These are phyloP conservation scores for Panaeolus papilionaceus DNA, from an alignment of 768 basidiomycete genomes.

Conservation along the genomic window DNA sequence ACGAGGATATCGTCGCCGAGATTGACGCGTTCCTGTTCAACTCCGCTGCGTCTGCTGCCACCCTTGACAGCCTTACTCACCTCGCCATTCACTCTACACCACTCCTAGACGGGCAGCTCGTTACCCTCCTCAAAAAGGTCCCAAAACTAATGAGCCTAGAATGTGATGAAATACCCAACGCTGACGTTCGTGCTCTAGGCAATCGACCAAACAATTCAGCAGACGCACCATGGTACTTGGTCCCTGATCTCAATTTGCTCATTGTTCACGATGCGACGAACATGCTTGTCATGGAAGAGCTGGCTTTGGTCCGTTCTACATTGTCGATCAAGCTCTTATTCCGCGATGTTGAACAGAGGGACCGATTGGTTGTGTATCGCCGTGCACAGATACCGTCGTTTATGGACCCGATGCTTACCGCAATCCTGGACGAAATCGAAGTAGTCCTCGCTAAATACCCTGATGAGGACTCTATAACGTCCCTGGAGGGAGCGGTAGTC, in stretches of 20 bases:
- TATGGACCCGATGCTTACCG: no score
- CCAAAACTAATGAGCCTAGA: no score
- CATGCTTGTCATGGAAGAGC: not conserved
- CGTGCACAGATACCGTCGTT: no score
- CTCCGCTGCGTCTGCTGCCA: not conserved
- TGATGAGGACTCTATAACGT: no score
- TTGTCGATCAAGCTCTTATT: not conserved
- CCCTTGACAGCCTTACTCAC: not conserved
- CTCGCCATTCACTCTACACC: not conserved
- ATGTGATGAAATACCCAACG: not conserved
- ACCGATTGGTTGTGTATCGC: not conserved
- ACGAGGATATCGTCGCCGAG: not conserved
- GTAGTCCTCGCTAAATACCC: no score
- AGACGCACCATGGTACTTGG: not conserved
- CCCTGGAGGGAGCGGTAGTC: no score
- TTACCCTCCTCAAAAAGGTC: no score
- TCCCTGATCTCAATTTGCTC: not conserved
- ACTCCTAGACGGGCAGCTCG: no score
- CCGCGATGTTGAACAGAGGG: not conserved
- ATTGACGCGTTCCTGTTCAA: not conserved
- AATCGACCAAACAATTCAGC: not conserved
- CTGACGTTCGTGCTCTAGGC: not conserved
- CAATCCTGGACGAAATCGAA: no score
- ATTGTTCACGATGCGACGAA: not conserved
- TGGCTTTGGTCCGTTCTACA: not conserved